These are phyloP conservation scores for Kurtzmaniella quercitrusa DNA, from an alignment of 1,139 yeast species.

Conservation along the genomic window DNA sequence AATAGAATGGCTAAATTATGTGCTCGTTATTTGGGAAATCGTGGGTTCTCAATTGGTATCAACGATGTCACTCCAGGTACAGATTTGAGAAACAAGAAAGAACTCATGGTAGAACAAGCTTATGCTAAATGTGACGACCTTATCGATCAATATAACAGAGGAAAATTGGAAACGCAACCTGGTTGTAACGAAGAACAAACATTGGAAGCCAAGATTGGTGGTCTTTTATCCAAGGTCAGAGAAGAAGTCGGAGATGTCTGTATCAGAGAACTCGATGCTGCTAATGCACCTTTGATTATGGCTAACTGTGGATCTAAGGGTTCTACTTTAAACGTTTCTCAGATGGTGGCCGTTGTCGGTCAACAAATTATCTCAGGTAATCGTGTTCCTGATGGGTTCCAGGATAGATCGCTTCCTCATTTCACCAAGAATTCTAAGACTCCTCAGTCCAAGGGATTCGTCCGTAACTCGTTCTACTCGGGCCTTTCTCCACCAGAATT, in stretches of 20 bases:
- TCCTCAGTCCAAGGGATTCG: slow-evolving; percentile 97
- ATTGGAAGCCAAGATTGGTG: slow-evolving; percentile 95
- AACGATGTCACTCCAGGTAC: slow-evolving; percentile 94
- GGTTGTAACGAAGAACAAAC: slow-evolving; percentile 99
- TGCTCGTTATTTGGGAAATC: slow-evolving; percentile 88
- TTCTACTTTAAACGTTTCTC: slow-evolving; percentile 95
- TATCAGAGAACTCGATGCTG: slow-evolving; percentile 81
- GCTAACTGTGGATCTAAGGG: slow-evolving; percentile 99
- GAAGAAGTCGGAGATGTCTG: slow-evolving; percentile 99
- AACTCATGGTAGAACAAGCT: slow-evolving; percentile 85
- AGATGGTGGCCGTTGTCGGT: slow-evolving; percentile 99
- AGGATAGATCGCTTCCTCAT: slow-evolving; percentile 96
- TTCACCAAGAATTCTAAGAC: slow-evolving; percentile 94
- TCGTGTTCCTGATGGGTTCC: slow-evolving; percentile 99
- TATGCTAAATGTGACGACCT: slow-evolving; percentile 90
- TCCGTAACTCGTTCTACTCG: slow-evolving; percentile 88
- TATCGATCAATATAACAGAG: slow-evolving; percentile 73
- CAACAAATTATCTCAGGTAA: slow-evolving; percentile 98
- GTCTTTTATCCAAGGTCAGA: slow-evolving; percentile 91
- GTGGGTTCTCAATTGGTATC: slow-evolving; percentile 97
- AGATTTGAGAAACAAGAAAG: slow-evolving; percentile 74
- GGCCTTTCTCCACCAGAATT: slow-evolving; percentile 97
- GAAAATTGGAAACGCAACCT: slow-evolving; percentile 95
- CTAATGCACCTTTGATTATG: slow-evolving; percentile 97
- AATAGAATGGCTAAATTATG: slow-evolving; percentile 97